These are phyloP conservation scores for Chytriomyces sp. DNA, from an alignment of 192 early-diverging fungal genomes.

Conservation along the genomic window DNA sequence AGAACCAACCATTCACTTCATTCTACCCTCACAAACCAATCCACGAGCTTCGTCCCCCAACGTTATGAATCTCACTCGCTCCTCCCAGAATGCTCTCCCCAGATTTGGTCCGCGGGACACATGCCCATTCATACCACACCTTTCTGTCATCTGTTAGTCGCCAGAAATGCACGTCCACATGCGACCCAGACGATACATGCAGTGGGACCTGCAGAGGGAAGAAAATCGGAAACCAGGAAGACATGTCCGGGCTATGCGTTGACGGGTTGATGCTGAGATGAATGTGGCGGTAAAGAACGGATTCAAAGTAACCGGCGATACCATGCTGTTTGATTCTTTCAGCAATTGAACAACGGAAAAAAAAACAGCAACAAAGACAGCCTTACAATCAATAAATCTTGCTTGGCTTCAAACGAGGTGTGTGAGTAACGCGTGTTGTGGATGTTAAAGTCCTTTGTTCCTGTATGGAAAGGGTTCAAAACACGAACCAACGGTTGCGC, in stretches of 20 bases:
- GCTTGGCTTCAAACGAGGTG: slow-evolving; percentile 58
- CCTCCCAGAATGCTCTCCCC: slow-evolving; percentile 38
- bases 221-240: slow-evolving; percentile 98
- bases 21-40: slow-evolving; percentile 67
- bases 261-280: slow-evolving; percentile 80
- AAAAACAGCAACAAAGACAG: slow-evolving; percentile 17
- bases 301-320: slow-evolving; percentile 96
- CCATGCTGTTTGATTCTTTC: slow-evolving; percentile 71
- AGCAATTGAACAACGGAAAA: slow-evolving; percentile 16
- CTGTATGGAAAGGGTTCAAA: background rate
- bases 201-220: slow-evolving; percentile 89
- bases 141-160: slow-evolving; percentile 74
- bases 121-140: slow-evolving; percentile 98
- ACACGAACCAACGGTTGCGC: too few relatives aligned
- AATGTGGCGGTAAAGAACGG: slow-evolving; percentile 84
- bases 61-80: slow-evolving; percentile 68
- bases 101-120: slow-evolving; percentile 38
- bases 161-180: slow-evolving; percentile 83
- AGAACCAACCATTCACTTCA: too few relatives aligned
- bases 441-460: slow-evolving; percentile 64
- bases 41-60: slow-evolving; percentile 73
- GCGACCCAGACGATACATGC: slow-evolving; percentile 61
- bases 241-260: slow-evolving; percentile 92
- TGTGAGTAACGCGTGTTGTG: slow-evolving; percentile 75
- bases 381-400: slow-evolving; percentile 65